Base-by-base conservation (phyloP, 83 land plant genomes). In the Thuja plicata region DNA sequence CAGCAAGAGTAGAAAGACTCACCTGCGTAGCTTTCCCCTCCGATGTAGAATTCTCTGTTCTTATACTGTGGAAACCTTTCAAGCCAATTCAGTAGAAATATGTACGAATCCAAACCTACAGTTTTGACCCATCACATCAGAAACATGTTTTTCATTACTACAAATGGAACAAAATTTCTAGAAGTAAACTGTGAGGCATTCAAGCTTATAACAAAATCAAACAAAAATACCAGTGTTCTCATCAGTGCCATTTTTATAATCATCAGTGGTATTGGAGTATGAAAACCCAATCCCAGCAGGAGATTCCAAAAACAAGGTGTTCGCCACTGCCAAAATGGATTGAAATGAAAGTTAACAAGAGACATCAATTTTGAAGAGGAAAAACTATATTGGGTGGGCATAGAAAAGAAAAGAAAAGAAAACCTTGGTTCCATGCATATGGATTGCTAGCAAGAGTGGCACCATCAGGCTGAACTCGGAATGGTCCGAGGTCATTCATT, bases 391-490 rank as follows among this genome's bases (percentile, higher is more conserved):
- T 46, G 3, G 16, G 60, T 55, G 60, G 19, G 1, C 15, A 55
- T 55, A 13, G 19, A 78, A 78, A 37, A 41, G 40, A 78, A 21
- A 6, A 24, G n/a, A 66, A 17, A 70, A 80, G 10, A 30, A 89
- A 2, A 93, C 96, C 91, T 74, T 91, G 89, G 88, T 94, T 94
- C 96, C 96, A 94, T 15, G 93, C 90, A 76, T 93, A 92, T 13
- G 41, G 57, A 66, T 94, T 94, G 35, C 57, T 21, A 41, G 37
- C n/a, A 2, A 94, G 93, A 8, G 93, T 91, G 8, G 91, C 91
- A 17, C 90, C 89, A 89, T 92, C 92, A 9, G 37, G 38, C 50
- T 89, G 89, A 30, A 91, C 90, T 13, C 89, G 84, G 82, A 92
- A 95, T 27, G 96, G 94, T 32, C 96, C 96, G 32, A 94, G 85